Conservation (phyloP, 2,329 filamentous ascomycete species). For the Penicillium verrucosum region DNA sequence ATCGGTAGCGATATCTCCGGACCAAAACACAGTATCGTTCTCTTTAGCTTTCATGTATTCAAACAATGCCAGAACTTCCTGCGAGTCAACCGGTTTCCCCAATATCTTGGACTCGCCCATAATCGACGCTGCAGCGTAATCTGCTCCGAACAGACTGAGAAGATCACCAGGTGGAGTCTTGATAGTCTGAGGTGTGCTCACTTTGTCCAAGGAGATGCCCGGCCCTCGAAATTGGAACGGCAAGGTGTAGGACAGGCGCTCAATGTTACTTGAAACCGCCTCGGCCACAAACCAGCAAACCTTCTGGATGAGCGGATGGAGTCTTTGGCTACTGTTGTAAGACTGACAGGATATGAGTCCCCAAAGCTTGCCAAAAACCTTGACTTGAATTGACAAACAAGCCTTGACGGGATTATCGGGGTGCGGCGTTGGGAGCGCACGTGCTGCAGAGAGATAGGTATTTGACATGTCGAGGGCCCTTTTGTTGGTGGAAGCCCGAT, state of each 20-base stretch:
- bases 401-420: slow-evolving; percentile 78
- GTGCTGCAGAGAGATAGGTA: slow-evolving; percentile 79
- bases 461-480: slow-evolving; percentile 75
- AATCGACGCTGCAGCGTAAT: slow-evolving; percentile 79
- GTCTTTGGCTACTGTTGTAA: slow-evolving; percentile 74
- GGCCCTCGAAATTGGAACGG: slow-evolving; percentile 76
- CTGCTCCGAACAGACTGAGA: slow-evolving; percentile 75
- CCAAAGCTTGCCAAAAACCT: slow-evolving; percentile 81
- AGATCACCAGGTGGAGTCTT: slow-evolving; percentile 81
- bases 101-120: slow-evolving; percentile 79
- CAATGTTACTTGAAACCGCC: slow-evolving; percentile 78
- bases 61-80: slow-evolving; percentile 76
- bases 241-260: slow-evolving; percentile 77
- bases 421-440: slow-evolving; percentile 76
- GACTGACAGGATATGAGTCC: slow-evolving; percentile 81
- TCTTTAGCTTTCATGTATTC: slow-evolving; percentile 76
- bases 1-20: slow-evolving; percentile 68
- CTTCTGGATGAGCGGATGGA: slow-evolving; percentile 82
- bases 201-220: slow-evolving; percentile 68
- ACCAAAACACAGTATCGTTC: slow-evolving; percentile 69
- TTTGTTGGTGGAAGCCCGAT: slow-evolving; percentile 69
- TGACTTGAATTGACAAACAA: slow-evolving; percentile 89
- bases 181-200: slow-evolving; percentile 71
- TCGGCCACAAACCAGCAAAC: slow-evolving; percentile 86
- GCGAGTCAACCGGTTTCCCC: slow-evolving; percentile 68